A percentile compares a stretch with the other conserved stretches of the same genome.
Conservation (phyloP, 441 rosid species). For the Manihot esculenta region DNA sequence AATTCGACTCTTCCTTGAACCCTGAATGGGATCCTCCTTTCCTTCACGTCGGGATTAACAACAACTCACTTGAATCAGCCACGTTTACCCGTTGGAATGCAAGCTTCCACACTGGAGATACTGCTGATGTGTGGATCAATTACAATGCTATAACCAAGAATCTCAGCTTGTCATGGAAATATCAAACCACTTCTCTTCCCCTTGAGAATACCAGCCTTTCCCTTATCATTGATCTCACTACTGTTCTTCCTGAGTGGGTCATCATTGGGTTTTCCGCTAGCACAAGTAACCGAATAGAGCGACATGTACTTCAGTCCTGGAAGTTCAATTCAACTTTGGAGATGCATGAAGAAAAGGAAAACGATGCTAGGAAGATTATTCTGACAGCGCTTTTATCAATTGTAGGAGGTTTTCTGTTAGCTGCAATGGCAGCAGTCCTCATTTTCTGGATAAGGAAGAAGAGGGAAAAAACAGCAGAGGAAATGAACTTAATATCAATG, state of each 20-base stretch:
- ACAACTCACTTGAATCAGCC: conserved; percentile 35
- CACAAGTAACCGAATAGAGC: conserved; percentile 23
- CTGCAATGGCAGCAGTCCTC: background rate
- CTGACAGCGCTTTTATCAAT: conserved; percentile 16
- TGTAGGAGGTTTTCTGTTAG: conserved; percentile 8
- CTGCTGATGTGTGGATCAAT: conserved; percentile 26
- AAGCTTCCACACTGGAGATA: conserved; percentile 28
- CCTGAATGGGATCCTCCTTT: conserved; percentile 44
- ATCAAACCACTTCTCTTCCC: conserved; percentile 16
- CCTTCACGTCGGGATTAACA: conserved; percentile 42
- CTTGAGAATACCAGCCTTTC: conserved; percentile 32
- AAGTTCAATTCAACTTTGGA: conserved; percentile 37
- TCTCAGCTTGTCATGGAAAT: conserved; percentile 35
- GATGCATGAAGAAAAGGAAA: background rate
- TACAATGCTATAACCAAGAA: conserved; percentile 34
- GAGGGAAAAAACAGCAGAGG: conserved; percentile 10
- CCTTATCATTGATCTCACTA: conserved; percentile 30
- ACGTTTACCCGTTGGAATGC: conserved; percentile 30
- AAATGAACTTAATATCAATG: conserved; percentile 14
- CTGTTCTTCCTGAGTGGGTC: conserved; percentile 40
- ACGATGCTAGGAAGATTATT: conserved; percentile 3
- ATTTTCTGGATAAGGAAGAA: conserved; percentile 11
- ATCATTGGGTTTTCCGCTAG: conserved; percentile 39
- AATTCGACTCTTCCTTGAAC: conserved; percentile 25
- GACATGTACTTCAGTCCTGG: conserved; percentile 33